phyloP scores from a whole-genome alignment of 352 stramenopile species.

The Phytopythium montanum region DNA sequence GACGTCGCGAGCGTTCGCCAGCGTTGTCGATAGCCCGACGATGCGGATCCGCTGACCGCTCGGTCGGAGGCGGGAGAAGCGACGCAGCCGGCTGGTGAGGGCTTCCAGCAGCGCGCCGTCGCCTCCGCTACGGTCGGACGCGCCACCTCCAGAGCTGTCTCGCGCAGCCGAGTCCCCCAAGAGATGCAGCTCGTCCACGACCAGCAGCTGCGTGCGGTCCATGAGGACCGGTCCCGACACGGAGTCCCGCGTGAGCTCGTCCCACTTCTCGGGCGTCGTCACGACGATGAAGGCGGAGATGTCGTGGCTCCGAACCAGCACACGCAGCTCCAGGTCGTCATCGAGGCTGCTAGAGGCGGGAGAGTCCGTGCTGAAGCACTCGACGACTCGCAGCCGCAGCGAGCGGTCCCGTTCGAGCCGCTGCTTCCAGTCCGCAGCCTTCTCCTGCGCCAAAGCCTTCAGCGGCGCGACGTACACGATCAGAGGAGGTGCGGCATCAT shows the following conservation, averaged over 20 bases:
- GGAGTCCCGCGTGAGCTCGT: constrained; percentile 94
- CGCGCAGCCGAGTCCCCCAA: neutral
- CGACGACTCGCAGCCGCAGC: constrained; percentile 92
- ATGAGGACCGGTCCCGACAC: constrained; percentile 65
- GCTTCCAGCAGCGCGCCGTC: constrained; percentile 90
- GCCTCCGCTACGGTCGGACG: constrained; percentile 96
- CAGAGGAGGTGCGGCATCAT: constrained; percentile 13
- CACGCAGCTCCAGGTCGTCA: neutral
- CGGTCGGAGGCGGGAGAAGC: constrained; percentile 83
- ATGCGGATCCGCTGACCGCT: constrained; percentile 75
- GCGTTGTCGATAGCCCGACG: constrained; percentile 94
- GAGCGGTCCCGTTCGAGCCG: constrained; percentile 84
- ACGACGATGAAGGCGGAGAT: constrained; percentile 91
- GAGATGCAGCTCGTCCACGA: constrained; percentile 98
- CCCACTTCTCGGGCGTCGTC: constrained; percentile 98
- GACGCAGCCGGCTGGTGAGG: constrained; percentile 85
- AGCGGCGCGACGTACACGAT: constrained; percentile 98
- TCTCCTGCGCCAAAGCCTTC: constrained; percentile 95
- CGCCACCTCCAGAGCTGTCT: constrained; percentile 82
- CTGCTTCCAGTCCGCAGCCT: constrained; percentile 95
- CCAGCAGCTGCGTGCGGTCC: constrained; percentile 81
- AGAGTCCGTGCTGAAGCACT: constrained; percentile 28
- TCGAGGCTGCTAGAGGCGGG: neutral
- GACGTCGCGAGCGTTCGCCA: constrained; percentile 96
- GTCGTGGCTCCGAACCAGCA: constrained; percentile 67